These are phyloP conservation scores for Moricandia arvensis DNA, from an alignment of 345 rosid genomes.

Conservation along the genomic window DNA sequence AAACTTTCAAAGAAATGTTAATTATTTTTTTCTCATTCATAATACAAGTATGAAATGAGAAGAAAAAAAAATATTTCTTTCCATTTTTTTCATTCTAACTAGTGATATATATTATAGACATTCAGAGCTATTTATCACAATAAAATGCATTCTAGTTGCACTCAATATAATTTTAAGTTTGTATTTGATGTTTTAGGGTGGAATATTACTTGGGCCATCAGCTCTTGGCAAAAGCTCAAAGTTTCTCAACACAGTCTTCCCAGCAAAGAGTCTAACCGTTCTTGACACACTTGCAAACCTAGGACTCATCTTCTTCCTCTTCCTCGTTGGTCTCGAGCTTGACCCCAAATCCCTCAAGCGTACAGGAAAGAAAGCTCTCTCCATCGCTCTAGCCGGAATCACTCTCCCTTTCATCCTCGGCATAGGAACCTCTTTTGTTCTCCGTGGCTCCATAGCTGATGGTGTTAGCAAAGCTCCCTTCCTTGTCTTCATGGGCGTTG, in stretches of 20 bases:
- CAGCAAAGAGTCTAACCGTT: conserved; percentile 60
- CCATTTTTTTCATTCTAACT: too few relatives aligned
- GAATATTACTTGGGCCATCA: conserved; percentile 80
- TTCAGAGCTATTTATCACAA: too few relatives aligned
- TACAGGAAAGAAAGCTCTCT: conserved; percentile 60
- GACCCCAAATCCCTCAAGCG: conserved; percentile 58
- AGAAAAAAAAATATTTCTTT: too few relatives aligned
- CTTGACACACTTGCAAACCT: conserved; percentile 74
- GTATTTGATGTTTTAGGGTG: conserved; percentile 49
- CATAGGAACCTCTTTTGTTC: conserved; percentile 59
- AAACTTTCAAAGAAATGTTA: too few relatives aligned
- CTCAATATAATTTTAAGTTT: too few relatives aligned
- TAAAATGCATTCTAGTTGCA: too few relatives aligned
- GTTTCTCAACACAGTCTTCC: conserved; percentile 54
- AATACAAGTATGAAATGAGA: too few relatives aligned
- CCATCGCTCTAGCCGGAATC: conserved; percentile 66
- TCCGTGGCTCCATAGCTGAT: conserved; percentile 52
- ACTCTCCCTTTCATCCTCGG: conserved; percentile 62
- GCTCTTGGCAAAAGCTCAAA: conserved; percentile 62
- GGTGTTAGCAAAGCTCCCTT: conserved; percentile 48
- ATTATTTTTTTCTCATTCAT: too few relatives aligned
- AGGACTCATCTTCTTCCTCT: conserved; percentile 75
- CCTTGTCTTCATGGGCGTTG: conserved; percentile 48
- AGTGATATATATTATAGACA: too few relatives aligned
- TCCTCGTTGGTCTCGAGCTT: conserved; percentile 80